A percentile compares a stretch with the other conserved stretches of the same genome.
Conservation (phyloP, 371 early-diverging fungal species). For the Apophysomyces ossiformis region DNA sequence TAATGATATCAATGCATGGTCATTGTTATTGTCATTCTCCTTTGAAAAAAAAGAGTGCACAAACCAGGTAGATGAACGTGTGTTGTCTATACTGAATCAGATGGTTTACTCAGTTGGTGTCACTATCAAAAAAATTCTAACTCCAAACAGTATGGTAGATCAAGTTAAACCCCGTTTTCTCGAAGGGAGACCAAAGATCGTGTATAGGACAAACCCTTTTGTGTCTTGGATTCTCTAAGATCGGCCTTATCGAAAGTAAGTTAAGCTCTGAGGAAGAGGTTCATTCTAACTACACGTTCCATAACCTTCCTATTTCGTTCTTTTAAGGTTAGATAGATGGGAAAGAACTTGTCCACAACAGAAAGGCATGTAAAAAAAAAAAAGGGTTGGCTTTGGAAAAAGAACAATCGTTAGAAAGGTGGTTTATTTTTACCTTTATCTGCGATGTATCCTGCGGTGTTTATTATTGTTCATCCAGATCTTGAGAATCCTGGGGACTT, state of each 20-base stretch:
- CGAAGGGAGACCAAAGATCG: background rate
- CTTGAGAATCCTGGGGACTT: no score
- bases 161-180: background rate
- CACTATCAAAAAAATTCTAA: background rate
- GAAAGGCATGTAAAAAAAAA: background rate
- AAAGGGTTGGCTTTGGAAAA: background rate
- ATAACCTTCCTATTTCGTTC: no score
- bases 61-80: slow-evolving; percentile 8
- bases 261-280: no score
- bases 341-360: no score
- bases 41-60: background rate
- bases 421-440: background rate
- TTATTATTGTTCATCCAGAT: no score
- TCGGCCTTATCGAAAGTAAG: background rate
- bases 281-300: no score
- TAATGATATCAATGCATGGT: background rate
- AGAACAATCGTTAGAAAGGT: background rate
- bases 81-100: slow-evolving; percentile 3
- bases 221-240: background rate
- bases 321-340: no score
- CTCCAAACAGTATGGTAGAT: slow-evolving; percentile 1
- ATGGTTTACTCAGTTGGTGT: background rate
- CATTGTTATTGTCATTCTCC: background rate
- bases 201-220: background rate
- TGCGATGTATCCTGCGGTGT: no score